phyloP scores from a whole-genome alignment of 2,329 filamentous ascomycete genomes.

The Fusarium hostae region DNA sequence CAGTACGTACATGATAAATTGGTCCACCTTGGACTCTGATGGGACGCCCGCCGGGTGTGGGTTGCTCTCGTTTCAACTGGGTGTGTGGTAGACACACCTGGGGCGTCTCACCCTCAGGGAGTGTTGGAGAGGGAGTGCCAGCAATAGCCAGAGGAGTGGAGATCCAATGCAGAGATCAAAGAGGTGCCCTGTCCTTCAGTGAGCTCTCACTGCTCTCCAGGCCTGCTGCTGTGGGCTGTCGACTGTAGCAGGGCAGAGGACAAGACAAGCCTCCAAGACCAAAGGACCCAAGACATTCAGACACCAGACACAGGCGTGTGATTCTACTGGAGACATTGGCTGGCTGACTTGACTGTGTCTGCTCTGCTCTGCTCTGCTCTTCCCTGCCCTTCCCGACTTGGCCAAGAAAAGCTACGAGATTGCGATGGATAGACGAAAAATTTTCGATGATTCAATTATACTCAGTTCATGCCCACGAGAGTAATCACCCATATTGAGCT shows the following conservation, averaged over 20 bases:
- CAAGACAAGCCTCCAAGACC: constrained; percentile 19
- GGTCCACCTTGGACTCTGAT: constrained; percentile 26
- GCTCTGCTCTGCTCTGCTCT: constrained; percentile 10
- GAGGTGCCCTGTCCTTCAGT: constrained; percentile 14
- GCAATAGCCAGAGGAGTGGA: constrained; percentile 15
- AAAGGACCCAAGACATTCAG: constrained; percentile 39
- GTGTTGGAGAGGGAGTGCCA: constrained; percentile 31
- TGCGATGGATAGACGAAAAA: constrained; percentile 30
- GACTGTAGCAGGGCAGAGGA: constrained; percentile 8
- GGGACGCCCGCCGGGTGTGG: constrained; percentile 34
- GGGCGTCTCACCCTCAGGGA: constrained; percentile 34
- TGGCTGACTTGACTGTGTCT: constrained; percentile 28
- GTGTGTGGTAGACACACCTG: constrained; percentile 23
- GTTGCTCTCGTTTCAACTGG: constrained; percentile 31
- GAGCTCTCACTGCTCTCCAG: constrained; percentile 15
- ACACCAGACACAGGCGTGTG: constrained; percentile 44
- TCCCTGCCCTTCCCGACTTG: constrained; percentile 10
- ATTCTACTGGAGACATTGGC: constrained; percentile 34
- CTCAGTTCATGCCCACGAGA: constrained; percentile 36
- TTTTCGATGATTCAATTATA: constrained; percentile 33
- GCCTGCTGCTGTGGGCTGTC: background rate
- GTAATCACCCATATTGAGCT: constrained; percentile 32
- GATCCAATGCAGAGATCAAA: constrained; percentile 25
- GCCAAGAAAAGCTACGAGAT: constrained; percentile 28
- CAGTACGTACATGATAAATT: constrained; percentile 36